Evolutionary conservation across 2,329 filamentous ascomycete species (phyloP), one percentile per base, ranked within the genome.

Genomic region (Cladosporium colombiae): DNA sequence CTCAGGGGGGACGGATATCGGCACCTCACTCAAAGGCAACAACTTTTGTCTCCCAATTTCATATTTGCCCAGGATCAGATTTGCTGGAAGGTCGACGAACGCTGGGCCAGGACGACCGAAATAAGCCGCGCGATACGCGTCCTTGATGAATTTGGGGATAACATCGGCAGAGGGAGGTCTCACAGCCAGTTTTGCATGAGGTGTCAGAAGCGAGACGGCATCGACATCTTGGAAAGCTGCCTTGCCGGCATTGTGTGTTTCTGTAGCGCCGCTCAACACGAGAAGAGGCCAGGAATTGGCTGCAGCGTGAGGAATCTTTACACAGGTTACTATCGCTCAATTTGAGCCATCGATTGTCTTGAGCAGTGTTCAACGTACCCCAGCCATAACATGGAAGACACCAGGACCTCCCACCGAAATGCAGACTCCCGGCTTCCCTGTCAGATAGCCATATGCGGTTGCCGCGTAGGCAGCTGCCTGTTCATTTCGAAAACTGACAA

Each of bases 321-420:
- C 46, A 29, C 31, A 56, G 16, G 18, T 59, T 60, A 62, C 46
- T 53, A 53, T 62, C 46, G 10, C 16, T 29, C 18, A 23, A 52
- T 44, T 21, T 27, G 21, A 27, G 49, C n/a, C 10, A 53, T 31
- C 6, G 16, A 58, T 35, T n/a, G 7, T 44, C 27, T n/a, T 18
- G 23, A 8, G 23, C 23, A 46, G 13, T 21, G 8, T 16, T 33
- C n/a, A 62, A 72, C 81, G 64, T 78, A 84, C 82, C 53, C 85
- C 85, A 67, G 85, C 83, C 75, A 87, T 81, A 13, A 83, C 83
- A 78, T 87, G 85, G 25, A 87, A 75, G 16, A 87, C 83, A 25
- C 85, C 85, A 8, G 85, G 85, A 10, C 85, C 85, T 61, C 85
- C 85, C 2, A 87, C 85, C n/a, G 85, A 82, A 46, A 87, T 77